Evolutionary conservation across 139 green algal genomes (phyloP).

Genomic region (Chlamydomonas incerta): DNA sequence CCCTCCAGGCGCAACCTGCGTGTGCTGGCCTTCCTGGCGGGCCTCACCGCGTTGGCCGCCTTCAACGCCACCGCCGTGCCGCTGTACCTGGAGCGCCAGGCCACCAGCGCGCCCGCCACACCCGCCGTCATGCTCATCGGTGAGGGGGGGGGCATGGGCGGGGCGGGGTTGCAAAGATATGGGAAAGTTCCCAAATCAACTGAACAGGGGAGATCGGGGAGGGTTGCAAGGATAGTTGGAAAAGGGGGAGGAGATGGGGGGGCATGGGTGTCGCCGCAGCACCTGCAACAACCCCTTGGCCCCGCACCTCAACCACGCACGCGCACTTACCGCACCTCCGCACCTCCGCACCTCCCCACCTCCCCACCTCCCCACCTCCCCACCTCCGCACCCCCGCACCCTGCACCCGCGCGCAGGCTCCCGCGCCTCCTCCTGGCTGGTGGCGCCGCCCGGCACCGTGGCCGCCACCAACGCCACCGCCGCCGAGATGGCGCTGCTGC

Average conservation of each 20-base stretch:
- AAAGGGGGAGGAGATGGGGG: no score
- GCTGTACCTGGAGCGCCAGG: conserved; percentile 68
- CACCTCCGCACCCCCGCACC: conserved; percentile 22
- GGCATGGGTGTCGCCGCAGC: no score
- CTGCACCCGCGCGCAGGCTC: neutral
- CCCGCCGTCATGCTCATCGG: neutral
- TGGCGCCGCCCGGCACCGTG: neutral
- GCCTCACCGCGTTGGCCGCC: conserved; percentile 66
- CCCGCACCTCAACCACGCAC: no score
- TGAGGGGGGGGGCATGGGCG: no score
- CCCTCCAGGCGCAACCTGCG: conserved; percentile 69
- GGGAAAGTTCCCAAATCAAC: no score
- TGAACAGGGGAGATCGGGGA: no score
- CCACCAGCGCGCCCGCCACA: conserved; percentile 42
- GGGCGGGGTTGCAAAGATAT: no score
- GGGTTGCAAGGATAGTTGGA: neutral
- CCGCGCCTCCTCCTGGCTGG: neutral
- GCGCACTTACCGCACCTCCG: neutral
- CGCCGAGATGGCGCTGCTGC: conserved; percentile 20
- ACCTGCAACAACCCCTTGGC: no score
- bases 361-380: neutral
- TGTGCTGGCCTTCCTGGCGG: conserved; percentile 65
- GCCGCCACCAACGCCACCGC: no score
- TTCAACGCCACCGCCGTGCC: conserved; percentile 79
- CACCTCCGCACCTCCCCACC: no score